Conservation (phyloP, 2,329 filamentous ascomycete species). For the Zarea fungicola region DNA sequence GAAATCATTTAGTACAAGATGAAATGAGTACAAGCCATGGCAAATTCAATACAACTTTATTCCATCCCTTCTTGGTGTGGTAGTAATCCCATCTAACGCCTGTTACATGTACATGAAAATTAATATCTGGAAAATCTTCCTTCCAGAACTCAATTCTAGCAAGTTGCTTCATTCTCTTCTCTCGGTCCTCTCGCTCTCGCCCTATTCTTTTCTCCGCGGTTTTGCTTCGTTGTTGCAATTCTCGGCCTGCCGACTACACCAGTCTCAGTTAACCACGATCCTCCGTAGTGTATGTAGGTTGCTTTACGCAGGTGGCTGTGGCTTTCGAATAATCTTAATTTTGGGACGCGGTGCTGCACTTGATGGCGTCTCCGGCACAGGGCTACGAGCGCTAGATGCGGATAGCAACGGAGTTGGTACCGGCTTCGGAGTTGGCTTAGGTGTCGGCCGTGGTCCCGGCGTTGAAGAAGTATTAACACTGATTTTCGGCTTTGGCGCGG, state of each 20-base stretch:
- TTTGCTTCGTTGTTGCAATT: too few species aligned
- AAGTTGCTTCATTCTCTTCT: too few species aligned
- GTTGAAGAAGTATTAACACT: slow-evolving; percentile 20
- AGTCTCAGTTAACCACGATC: too few species aligned
- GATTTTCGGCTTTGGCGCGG: slow-evolving; percentile 23
- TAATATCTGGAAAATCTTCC: too few species aligned
- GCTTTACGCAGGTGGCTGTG: slow-evolving; percentile 21
- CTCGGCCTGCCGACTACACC: too few species aligned
- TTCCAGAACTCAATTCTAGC: too few species aligned
- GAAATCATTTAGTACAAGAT: not conserved
- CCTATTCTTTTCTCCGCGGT: too few species aligned
- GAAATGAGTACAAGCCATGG: too few species aligned
- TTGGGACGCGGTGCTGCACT: slow-evolving; percentile 23
- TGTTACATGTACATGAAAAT: not conserved
- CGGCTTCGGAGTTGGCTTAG: not conserved
- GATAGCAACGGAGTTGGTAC: not conserved
- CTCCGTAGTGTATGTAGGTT: too few species aligned
- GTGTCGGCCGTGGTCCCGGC: slow-evolving; percentile 19
- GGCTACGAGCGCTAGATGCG: not conserved
- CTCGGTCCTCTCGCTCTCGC: too few species aligned
- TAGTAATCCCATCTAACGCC: not conserved
- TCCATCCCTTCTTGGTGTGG: not conserved
- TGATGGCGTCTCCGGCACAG: slow-evolving; percentile 19
- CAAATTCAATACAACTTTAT: too few species aligned
- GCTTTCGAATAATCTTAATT: slow-evolving; percentile 34